Base-by-base conservation (phyloP, 345 rosid species). In the Eucalyptus pauciflora region DNA sequence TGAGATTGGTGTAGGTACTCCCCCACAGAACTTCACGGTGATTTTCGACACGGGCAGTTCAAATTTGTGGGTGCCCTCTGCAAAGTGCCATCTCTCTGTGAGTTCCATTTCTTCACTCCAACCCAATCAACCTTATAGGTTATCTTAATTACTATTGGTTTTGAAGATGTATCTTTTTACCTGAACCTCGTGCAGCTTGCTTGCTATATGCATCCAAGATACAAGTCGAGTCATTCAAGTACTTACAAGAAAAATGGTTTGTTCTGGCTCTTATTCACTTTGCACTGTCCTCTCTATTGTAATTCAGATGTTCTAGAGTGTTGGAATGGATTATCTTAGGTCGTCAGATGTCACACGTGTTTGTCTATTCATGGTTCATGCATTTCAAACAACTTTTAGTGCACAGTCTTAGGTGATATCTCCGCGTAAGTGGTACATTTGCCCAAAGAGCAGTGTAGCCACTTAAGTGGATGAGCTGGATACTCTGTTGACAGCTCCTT, bases 11-110 rank as follows among this genome's bases (percentile, higher is more conserved):
- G 92, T 96, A 45, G 99, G 99, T 41, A 94, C 96, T 54, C 99
- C 99, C 37, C 94, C 97, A 13, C 99, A 97, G 91, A 96, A 93
- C 56, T 97, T 97, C 88, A 96, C 96, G 2, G 99, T 96, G 93
- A 96, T 97, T 79, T 97, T 97, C 67, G 99, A 97, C 91, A 96
- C 99, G 3, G 99, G 99, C 50, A 97, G 99, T 92, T 95, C 99
- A 89, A 96, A 97, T 89, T 91, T 96, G 88, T 97, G 99, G 99
- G 98, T 97, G 52, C 99, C 99, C 41, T 97, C 99, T 80, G 91
- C 95, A 52, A 96, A 95, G 91, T 97, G 99, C 92, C 94, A 92
- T 87, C 94, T 96, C 52, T 97, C 99, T 48, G 99, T 97, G 88
- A 93, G 13, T 58, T 12, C 48, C 48, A 76, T 37, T 22, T 76